Evolutionary conservation across 352 stramenopile genomes (phyloP), one percentile per base, ranked within the genome.

Genomic region (Pythium guiyangense): DNA sequence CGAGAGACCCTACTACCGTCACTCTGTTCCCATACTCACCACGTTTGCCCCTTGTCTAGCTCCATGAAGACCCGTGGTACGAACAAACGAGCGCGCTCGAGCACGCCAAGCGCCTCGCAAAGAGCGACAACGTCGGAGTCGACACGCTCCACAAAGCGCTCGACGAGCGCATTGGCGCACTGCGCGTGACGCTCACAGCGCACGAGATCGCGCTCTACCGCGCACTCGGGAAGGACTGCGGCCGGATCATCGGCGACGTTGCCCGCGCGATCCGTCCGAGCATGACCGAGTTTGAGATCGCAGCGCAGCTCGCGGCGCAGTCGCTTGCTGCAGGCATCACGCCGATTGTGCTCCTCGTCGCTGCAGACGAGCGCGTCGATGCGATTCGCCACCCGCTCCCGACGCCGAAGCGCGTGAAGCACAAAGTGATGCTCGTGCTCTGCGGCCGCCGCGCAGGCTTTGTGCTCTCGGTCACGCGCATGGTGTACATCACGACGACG

Each of bases 391-490:
- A 91, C 57, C 78, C 78, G 22, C 60, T 91, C 31, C 80, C 80
- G 26, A 91, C 80, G 1, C 78, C 72, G 22, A 91, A 91, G 54
- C 67, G 67, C 29, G 68, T 86, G 9, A 83, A 84, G 55, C 72
- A 86, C 62, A 91, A 91, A 60, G 76, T 66, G 22, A 88, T 91
- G 80, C 66, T 91, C 31, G 80, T 88, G 56, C 77, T 91, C 47
- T 91, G 80, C 37, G 80, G 80, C 18, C 78, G 79, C 14, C 78
- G 76, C 12, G 76, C 75, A 1, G 80, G 80, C 2, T 66, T 91
- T 22, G 80, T 91, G 43, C 57, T 71, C 31, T 88, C 77, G 14
- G 73, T 76, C 11, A 88, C 78, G 35, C 77, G 78, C n/a, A 63
- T 88, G 4, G 78, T 88, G 54, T 88, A 86, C 59, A 62, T 88